Evolutionary conservation across 257 asterid genomes (phyloP).

Genomic region (Gardenia jasminoides): DNA sequence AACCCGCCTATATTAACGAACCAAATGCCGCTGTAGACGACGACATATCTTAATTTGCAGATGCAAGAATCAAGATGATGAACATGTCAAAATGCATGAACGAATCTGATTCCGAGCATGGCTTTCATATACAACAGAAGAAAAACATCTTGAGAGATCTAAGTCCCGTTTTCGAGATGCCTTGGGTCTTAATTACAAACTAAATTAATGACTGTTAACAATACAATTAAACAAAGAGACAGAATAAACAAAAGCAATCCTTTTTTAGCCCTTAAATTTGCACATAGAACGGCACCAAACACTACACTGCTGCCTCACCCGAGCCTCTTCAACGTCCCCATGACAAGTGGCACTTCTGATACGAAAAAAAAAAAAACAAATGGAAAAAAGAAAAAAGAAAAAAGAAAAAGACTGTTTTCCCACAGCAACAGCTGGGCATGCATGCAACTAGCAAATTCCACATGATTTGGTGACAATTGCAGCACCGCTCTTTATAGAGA

Average conservation of each 20-base stretch:
- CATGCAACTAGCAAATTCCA: conserved; percentile 13
- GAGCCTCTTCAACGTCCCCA: background rate
- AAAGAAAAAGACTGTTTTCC: background rate
- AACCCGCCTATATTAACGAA: background rate
- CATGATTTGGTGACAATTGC: conserved; percentile 16
- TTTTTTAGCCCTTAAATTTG: background rate
- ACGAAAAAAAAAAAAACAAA: no score
- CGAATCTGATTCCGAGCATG: conserved; percentile 5
- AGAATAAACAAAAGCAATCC: background rate
- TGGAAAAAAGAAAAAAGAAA: no score
- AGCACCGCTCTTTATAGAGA: background rate
- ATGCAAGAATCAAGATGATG: background rate
- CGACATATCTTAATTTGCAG: background rate
- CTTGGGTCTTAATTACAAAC: conserved; percentile 21
- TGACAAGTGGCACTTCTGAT: conserved; percentile 3
- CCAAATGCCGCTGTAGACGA: background rate
- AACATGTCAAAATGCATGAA: conserved; percentile 1
- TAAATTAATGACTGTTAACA: conserved; percentile 20
- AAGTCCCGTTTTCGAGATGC: conserved; percentile 12
- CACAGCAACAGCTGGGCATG: conserved; percentile 1
- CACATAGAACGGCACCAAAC: conserved; percentile 25
- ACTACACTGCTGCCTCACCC: background rate
- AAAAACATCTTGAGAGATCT: conserved; percentile 15
- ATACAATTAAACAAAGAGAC: background rate
- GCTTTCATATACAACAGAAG: conserved; percentile 14